Evolutionary conservation across 2,329 filamentous ascomycete species (phyloP).

Genomic region (Ascochyta clinopodiicola): DNA sequence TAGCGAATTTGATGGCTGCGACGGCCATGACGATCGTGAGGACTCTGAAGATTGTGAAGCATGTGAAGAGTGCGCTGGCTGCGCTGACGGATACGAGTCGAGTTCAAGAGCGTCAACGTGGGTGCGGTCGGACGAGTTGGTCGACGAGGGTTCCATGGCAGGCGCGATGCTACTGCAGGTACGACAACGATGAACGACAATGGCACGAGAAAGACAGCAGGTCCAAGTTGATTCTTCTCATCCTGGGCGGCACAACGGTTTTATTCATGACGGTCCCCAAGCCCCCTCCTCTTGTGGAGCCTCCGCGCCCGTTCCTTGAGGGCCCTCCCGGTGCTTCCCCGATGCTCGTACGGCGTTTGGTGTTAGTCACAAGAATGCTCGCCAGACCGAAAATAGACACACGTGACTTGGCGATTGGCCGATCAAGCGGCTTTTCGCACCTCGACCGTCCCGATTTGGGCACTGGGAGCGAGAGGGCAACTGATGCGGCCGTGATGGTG

Average conservation of each 20-base stretch:
- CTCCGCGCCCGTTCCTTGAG: neutral
- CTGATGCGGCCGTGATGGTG: neutral
- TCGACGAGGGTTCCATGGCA: slow-evolving; percentile 27
- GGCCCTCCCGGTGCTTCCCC: too few species aligned
- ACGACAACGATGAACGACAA: neutral
- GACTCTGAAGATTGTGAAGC: neutral
- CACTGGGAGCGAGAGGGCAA: slow-evolving; percentile 11
- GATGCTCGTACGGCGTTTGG: neutral
- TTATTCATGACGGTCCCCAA: neutral
- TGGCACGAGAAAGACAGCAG: neutral
- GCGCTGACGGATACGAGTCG: neutral
- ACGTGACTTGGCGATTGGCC: slow-evolving; percentile 9
- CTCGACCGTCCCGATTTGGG: slow-evolving; percentile 4
- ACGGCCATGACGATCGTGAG: too few species aligned
- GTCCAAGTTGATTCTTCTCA: neutral
- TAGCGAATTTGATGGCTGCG: slow-evolving; percentile 15
- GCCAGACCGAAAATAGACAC: slow-evolving; percentile 7
- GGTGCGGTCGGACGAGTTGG: slow-evolving; percentile 20
- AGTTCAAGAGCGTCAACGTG: slow-evolving; percentile 14
- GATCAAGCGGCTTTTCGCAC: neutral
- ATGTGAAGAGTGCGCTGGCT: neutral
- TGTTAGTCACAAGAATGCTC: slow-evolving; percentile 16
- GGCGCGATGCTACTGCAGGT: slow-evolving; percentile 11
- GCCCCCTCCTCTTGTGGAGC: slow-evolving; percentile 2
- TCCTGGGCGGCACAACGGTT: slow-evolving; percentile 2